Percentiles rank a stretch among this genome's conserved stretches.
phyloP scores from a whole-genome alignment of 495 filamentous ascomycete genomes.

The Aspergillus homomorphus region DNA sequence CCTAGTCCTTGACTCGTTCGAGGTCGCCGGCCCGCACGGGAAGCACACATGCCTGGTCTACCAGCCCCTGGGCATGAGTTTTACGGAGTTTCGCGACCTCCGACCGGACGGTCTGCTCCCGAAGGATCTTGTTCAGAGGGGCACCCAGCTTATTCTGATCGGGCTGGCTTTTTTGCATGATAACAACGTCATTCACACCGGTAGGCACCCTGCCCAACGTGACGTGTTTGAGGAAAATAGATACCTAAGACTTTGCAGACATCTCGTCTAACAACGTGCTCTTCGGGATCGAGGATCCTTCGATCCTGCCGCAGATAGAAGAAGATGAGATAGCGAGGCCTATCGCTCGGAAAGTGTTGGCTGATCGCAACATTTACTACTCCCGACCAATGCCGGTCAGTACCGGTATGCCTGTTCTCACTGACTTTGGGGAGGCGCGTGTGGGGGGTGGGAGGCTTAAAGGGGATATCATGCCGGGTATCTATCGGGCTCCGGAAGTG shows the following conservation, averaged over 20 bases:
- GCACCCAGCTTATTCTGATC: conserved; percentile 30
- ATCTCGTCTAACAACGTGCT: conserved; percentile 28
- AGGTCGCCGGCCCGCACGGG: conserved; percentile 34
- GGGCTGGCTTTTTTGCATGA: conserved; percentile 33
- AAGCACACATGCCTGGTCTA: conserved; percentile 42
- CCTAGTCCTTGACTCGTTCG: conserved; percentile 36
- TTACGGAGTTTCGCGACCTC: conserved; percentile 28
- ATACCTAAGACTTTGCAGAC: conserved; percentile 14
- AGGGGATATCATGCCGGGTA: conserved; percentile 31
- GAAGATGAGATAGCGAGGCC: conserved; percentile 24
- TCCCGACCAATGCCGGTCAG: conserved; percentile 22
- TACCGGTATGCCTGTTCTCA: conserved; percentile 19
- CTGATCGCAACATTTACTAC: conserved; percentile 23
- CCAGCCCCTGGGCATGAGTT: conserved; percentile 37
- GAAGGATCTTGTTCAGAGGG: conserved; percentile 30
- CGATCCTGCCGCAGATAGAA: conserved; percentile 23
- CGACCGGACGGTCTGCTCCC: conserved; percentile 29
- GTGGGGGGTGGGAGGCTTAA: conserved; percentile 14
- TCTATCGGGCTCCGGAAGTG: conserved; percentile 40
- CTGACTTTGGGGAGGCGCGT: conserved; percentile 26
- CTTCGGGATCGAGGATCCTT: conserved; percentile 20
- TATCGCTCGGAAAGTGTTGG: conserved; percentile 23
- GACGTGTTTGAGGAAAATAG: conserved; percentile 4
- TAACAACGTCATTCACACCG: conserved; percentile 33
- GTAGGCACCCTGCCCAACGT: no score